Conservation (phyloP, 768 basidiomycete genomes). For the Pholiota microspora region DNA sequence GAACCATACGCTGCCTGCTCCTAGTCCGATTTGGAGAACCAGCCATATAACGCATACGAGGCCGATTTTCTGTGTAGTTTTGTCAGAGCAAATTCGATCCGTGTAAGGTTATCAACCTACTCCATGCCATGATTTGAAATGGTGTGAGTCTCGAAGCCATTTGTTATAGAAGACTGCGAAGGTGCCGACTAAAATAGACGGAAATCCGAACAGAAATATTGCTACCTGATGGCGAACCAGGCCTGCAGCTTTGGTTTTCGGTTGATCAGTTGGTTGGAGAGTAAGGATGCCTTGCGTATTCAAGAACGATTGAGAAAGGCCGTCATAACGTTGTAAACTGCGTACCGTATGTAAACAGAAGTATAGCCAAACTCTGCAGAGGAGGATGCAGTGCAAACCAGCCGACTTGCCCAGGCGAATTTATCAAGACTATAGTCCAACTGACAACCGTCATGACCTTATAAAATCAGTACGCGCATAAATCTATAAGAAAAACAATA, state of each 20-base stretch:
- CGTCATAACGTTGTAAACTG: too few species aligned
- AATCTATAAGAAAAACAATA: not conserved
- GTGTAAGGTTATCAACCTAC: constrained; percentile 34
- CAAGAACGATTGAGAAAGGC: too few species aligned
- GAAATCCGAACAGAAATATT: constrained; percentile 53
- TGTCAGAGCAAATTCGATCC: not conserved
- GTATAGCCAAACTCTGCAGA: constrained; percentile 56
- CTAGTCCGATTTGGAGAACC: constrained; percentile 55
- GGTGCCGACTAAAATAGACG: constrained; percentile 57
- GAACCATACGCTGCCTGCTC: constrained; percentile 79
- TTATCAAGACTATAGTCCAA: constrained; percentile 45
- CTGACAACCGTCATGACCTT: constrained; percentile 41
- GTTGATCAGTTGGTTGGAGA: constrained; percentile 42
- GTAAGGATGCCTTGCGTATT: too few species aligned
- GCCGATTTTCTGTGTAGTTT: constrained; percentile 52
- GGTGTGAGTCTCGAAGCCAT: constrained; percentile 40
- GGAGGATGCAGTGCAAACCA: constrained; percentile 72
- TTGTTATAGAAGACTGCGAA: constrained; percentile 67
- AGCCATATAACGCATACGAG: constrained; percentile 63
- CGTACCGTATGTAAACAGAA: constrained; percentile 60
- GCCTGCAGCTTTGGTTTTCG: constrained; percentile 63
- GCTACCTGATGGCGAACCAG: constrained; percentile 68
- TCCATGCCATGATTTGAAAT: constrained; percentile 77
- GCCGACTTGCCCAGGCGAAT: constrained; percentile 40
- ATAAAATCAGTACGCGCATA: not conserved